Evolutionary conservation across 2,329 filamentous ascomycete species (phyloP).

Genomic region (Ophiostoma piceae): DNA sequence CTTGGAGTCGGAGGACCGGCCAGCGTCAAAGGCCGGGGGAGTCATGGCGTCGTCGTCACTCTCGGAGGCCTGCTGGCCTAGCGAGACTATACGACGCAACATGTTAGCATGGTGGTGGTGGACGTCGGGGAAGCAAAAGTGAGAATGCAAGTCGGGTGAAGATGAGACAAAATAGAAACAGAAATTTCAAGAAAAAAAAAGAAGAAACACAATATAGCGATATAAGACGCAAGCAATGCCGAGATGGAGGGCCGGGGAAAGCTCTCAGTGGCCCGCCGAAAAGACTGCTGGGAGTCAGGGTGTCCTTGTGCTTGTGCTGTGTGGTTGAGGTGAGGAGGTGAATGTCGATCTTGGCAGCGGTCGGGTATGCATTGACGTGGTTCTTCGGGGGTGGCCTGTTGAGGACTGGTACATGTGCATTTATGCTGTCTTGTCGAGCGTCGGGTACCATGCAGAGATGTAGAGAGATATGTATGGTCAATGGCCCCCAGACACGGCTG

Average conservation of each 20-base stretch:
- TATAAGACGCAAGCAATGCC: background rate
- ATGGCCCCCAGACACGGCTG: background rate
- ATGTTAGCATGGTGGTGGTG: constrained; percentile 35
- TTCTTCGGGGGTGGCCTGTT: background rate
- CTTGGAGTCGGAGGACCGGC: constrained; percentile 51
- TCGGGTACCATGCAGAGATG: background rate
- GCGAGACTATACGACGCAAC: constrained; percentile 42
- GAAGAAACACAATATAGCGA: background rate
- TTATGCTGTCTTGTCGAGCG: background rate
- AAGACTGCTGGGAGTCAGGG: constrained; percentile 3
- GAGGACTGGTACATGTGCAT: background rate
- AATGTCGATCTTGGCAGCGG: background rate
- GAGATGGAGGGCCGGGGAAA: constrained; percentile 20
- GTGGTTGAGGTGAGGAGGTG: background rate
- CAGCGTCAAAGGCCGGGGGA: constrained; percentile 53
- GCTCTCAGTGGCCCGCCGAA: constrained; percentile 15
- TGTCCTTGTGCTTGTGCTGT: constrained; percentile 9
- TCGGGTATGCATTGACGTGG: constrained; percentile 11
- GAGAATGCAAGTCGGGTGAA: background rate
- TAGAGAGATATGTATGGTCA: background rate
- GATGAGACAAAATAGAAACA: background rate
- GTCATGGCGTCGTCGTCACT: constrained; percentile 53
- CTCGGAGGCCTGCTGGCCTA: constrained; percentile 41
- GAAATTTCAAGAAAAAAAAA: background rate
- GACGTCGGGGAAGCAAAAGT: background rate